Evolutionary conservation across 441 rosid genomes (phyloP).

Genomic region (Kokia cookei): DNA sequence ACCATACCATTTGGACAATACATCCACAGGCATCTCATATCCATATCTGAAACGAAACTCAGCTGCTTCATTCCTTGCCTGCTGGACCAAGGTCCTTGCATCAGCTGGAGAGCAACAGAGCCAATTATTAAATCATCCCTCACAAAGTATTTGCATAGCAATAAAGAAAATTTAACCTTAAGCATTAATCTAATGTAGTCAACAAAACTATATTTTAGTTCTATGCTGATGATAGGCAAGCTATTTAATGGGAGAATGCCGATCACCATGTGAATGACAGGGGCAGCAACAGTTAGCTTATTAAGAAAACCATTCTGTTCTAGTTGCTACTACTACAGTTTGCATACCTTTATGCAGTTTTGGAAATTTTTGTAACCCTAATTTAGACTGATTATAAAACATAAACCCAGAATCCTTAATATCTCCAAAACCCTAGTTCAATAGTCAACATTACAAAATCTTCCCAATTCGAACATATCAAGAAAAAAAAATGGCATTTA

Average conservation of each 20-base stretch:
- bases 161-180: background rate
- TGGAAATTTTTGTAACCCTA: background rate
- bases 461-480: background rate
- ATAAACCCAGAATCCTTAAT: background rate
- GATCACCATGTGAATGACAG: background rate
- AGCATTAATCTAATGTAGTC: background rate
- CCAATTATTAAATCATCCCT: constrained; percentile 13
- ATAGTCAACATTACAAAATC: background rate
- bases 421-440: background rate
- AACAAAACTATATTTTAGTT: background rate
- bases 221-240: background rate
- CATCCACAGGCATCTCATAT: constrained; percentile 96
- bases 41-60: constrained; percentile 93
- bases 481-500: background rate
- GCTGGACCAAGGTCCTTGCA: constrained; percentile 96
- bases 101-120: constrained; percentile 52
- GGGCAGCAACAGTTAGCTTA: background rate
- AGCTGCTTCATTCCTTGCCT: constrained; percentile 98
- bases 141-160: background rate
- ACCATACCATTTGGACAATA: constrained; percentile 57
- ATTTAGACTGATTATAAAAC: background rate
- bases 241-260: background rate
- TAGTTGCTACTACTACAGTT: background rate
- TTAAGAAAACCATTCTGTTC: background rate
- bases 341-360: background rate